A percentile compares a stretch with the other conserved stretches of the same genome.
phyloP scores from a whole-genome alignment of 2,329 filamentous ascomycete species.

The Penicillium sp. region DNA sequence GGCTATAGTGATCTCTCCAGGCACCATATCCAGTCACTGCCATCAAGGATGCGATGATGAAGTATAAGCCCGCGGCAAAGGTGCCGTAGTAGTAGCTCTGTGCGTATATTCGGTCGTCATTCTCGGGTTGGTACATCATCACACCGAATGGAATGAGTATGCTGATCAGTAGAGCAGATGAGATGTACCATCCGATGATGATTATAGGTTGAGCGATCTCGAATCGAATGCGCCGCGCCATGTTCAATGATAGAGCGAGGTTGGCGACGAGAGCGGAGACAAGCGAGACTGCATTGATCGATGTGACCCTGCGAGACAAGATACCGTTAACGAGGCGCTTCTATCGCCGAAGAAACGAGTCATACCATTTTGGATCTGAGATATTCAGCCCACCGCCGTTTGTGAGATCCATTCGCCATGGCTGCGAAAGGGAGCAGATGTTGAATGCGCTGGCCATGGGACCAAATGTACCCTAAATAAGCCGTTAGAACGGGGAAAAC shows the following conservation, averaged over 20 bases:
- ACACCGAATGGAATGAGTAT: conserved; percentile 51
- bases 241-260: conserved; percentile 58
- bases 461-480: conserved; percentile 49
- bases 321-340: background rate
- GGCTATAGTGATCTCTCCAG: conserved; percentile 54
- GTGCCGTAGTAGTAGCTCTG: conserved; percentile 63
- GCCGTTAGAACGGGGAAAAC: background rate
- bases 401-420: conserved; percentile 57
- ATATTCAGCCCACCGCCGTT: conserved; percentile 50
- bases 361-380: conserved; percentile 55
- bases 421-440: conserved; percentile 57
- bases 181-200: conserved; percentile 59
- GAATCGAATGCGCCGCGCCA: conserved; percentile 58
- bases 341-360: background rate
- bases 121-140: conserved; percentile 40
- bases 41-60: conserved; percentile 57
- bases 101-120: conserved; percentile 49
- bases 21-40: conserved; percentile 59
- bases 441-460: conserved; percentile 58
- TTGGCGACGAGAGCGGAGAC: conserved; percentile 57
- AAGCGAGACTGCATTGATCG: conserved; percentile 59
- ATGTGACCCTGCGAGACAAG: conserved; percentile 45
- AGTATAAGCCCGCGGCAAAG: conserved; percentile 59
- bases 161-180: conserved; percentile 56
- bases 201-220: conserved; percentile 60